Conservation (phyloP, 1,284 basidiomycete genomes). For the Papiliotrema nemorosa region DNA sequence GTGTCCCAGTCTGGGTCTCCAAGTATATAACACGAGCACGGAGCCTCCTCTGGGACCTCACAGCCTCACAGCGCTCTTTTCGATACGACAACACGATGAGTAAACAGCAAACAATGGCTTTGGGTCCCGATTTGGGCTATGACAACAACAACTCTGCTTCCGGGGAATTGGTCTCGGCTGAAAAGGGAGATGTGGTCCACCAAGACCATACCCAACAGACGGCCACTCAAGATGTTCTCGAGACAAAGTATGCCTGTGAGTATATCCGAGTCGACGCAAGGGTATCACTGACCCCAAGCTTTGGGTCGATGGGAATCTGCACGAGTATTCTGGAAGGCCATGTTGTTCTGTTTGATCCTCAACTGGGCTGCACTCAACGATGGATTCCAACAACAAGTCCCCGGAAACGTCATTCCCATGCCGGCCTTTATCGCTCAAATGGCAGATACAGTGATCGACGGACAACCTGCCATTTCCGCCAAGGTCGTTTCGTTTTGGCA, state of each 20-base stretch:
- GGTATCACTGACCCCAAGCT: not conserved
- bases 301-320: not conserved
- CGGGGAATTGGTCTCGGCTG: no score
- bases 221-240: no score
- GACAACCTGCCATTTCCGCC: not conserved
- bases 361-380: conserved; percentile 10
- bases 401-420: conserved; percentile 6
- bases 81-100: no score
- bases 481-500: not conserved
- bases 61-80: no score
- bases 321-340: conserved; percentile 8
- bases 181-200: no score
- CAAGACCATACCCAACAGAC: no score
- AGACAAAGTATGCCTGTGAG: conserved; percentile 11
- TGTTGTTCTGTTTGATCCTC: conserved; percentile 10
- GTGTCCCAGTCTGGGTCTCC: no score
- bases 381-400: conserved; percentile 8
- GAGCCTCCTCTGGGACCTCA: no score
- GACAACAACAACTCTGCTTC: no score
- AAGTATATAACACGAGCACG: no score
- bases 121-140: no score
- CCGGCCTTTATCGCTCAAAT: conserved; percentile 6
- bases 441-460: conserved; percentile 2
- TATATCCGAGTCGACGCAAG: not conserved
- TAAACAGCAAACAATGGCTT: no score